Base-by-base conservation (phyloP, 768 basidiomycete genomes). In the Neoboletus subvelutipes region DNA sequence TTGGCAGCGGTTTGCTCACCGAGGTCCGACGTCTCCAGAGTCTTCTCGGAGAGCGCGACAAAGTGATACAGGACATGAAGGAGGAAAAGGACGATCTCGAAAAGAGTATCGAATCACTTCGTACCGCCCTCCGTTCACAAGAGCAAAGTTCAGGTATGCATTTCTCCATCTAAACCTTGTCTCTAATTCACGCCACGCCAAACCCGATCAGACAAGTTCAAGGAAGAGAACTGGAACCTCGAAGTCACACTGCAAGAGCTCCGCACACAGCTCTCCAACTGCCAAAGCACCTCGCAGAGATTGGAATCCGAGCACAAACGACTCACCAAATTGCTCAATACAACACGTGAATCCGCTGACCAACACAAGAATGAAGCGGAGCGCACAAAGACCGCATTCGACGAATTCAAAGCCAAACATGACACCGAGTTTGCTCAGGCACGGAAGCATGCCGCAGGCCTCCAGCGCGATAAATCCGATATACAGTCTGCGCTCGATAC, bases 181-280 rank as follows among this genome's bases (percentile, higher is more conserved):
- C 40, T 54, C n/a, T 2, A 28, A 60, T 34, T 54, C 10, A 66
- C 9, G 2, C 13, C 9, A 24, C 31, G 2, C 13, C 9, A 24
- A 34, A 34, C 34, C 57, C 48, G 52, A 54, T 29, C 66, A 88
- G 96, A 98, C 71, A 93, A 94, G 61, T 96, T 86, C 84, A 94
- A 94, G 75, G 96, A 98, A 75, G 94, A 95, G 75, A 98, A 97
- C 71, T 98, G 97, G 97, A 96, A 98, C 68, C 85, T 98, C 55
- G 96, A 98, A 76, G 94, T 98, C 48, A 83, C 83, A 17, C 77
- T 94, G 29, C 96, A 98, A 70, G 94, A 97, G 57, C 80, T 94
- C 24, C 87, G 87, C 39, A 75, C 82, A 1, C 85, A 90, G 61
- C 78, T 89, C 45, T 68, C 80, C 31, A 86, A 90, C 48, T 80